Percentiles rank a stretch among this genome's conserved stretches.
Conservation (phyloP, 352 stramenopile genomes). For the Pseudoperonospora humuli region DNA sequence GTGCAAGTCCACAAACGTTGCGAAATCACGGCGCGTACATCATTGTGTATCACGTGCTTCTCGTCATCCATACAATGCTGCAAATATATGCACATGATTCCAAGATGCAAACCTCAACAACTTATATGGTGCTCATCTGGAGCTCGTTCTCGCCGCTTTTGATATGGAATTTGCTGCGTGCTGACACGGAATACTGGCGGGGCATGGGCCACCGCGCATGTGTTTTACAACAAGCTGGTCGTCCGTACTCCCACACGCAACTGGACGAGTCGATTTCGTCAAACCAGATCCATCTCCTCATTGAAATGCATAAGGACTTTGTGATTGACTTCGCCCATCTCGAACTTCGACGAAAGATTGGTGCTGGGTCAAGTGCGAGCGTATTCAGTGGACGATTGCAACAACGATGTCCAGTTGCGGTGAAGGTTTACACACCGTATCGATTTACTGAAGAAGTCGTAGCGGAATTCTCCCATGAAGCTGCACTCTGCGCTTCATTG, state of each 20-base stretch:
- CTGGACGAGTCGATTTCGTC: constrained; percentile 40
- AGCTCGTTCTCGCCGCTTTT: constrained; percentile 26
- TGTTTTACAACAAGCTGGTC: constrained; percentile 15
- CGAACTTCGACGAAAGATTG: constrained; percentile 40
- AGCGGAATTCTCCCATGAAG: constrained; percentile 53
- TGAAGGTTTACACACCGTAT: constrained; percentile 58
- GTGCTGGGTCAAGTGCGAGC: constrained; percentile 32
- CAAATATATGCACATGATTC: constrained; percentile 9
- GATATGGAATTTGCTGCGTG: constrained; percentile 43
- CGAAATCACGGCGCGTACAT: constrained; percentile 30
- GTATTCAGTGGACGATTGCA: constrained; percentile 45
- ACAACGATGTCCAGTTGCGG: constrained; percentile 27
- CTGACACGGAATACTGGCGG: constrained; percentile 44
- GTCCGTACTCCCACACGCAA: constrained; percentile 4
- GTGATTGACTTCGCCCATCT: constrained; percentile 65
- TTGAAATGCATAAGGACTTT: constrained; percentile 61
- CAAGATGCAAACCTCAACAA: not conserved
- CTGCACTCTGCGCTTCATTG: constrained; percentile 39
- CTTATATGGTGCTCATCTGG: constrained; percentile 25
- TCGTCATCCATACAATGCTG: constrained; percentile 13
- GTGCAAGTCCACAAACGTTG: constrained; percentile 20
- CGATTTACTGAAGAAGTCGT: constrained; percentile 46
- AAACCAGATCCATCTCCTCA: constrained; percentile 39
- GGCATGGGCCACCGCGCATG: constrained; percentile 35
- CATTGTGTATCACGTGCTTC: constrained; percentile 22